Evolutionary conservation across 495 filamentous ascomycete species (phyloP), one percentile per base, ranked within the genome.

Genomic region (Lasiosphaeria miniovina): DNA sequence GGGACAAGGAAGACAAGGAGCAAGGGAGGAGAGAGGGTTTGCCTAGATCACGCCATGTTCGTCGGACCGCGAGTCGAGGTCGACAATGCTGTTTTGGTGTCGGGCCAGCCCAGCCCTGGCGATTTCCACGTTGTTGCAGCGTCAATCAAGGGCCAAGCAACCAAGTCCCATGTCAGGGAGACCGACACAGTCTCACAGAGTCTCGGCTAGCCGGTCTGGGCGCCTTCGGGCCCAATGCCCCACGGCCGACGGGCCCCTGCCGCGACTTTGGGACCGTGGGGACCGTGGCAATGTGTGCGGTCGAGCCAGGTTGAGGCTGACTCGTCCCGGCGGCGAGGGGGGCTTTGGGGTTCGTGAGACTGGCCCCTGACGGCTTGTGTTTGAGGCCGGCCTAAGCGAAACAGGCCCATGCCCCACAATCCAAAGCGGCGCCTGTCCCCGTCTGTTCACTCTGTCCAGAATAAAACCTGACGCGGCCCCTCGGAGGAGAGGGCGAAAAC

Each of bases 281-380:
- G 50, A 54, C 38, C 56, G 40, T 52, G 36, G 31, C 24, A n/a
- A 32, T 10, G 32, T 14, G 7, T 53, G 36, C 50, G 24, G 49
- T 46, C 32, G 52, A 35, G 43, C 43, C 5, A 9, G 61, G 66
- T 67, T 70, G 68, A 62, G 64, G 70, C 57, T 65, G 46, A 61
- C 43, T 54, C 38, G n/a, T 61, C 55, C 58, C 61, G 48, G 53
- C 56, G 58, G 34, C 35, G 49, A 59, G 54, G 68, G 63, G 54
- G 43, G 24, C 24, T 24, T 24, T 24, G 24, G 24, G 24, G 24
- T 24, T 58, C 58, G 41, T 74, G 71, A 74, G 69, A 74, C 71
- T 31, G 61, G 63, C 61, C 64, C 68, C 65, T 67, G 71, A 74
- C 71, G 59, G 49, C 63, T 65, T 49, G 61, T 65, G 71, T 74